A percentile compares a stretch with the other conserved stretches of the same genome.
Conservation (phyloP, 1,284 basidiomycete genomes). For the Mycena citricolor region DNA sequence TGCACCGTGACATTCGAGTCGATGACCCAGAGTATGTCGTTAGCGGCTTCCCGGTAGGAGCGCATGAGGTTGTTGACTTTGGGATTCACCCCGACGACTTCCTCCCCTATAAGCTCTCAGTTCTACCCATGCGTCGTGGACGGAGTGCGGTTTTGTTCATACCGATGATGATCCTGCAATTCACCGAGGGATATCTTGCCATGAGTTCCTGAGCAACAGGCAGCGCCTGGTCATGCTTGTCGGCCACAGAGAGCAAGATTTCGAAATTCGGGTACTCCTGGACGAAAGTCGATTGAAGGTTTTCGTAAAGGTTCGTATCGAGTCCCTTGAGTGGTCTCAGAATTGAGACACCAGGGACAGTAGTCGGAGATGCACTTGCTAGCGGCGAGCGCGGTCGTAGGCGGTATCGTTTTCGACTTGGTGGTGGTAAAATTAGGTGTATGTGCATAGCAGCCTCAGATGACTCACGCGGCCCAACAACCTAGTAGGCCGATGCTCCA, state of each 20-base stretch:
- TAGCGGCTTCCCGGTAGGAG: constrained; percentile 74
- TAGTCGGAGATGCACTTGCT: constrained; percentile 46
- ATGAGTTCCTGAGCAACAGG: constrained; percentile 75
- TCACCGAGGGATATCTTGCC: constrained; percentile 71
- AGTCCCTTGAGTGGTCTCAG: constrained; percentile 90
- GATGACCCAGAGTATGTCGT: constrained; percentile 96
- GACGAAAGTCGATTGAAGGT: constrained; percentile 85
- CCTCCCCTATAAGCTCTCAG: constrained; percentile 50
- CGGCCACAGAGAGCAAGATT: constrained; percentile 83
- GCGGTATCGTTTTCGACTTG: constrained; percentile 72
- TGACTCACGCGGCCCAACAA: constrained; percentile 73
- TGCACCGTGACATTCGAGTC: constrained; percentile 90
- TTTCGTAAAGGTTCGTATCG: constrained; percentile 91
- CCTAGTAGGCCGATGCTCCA: constrained; percentile 81
- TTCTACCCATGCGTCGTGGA: constrained; percentile 7
- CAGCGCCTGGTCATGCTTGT: constrained; percentile 81
- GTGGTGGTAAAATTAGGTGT: constrained; percentile 9
- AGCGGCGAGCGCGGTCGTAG: constrained; percentile 65
- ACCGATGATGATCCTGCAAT: constrained; percentile 78
- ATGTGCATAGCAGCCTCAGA: constrained; percentile 6
- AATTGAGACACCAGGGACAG: constrained; percentile 85
- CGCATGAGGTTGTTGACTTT: constrained; percentile 97
- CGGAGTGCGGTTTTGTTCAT: constrained; percentile 35
- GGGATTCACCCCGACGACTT: constrained; percentile 87
- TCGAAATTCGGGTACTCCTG: constrained; percentile 90